These are phyloP conservation scores for Neofusicoccum sp. DNA, from an alignment of 2,329 filamentous ascomycete genomes.

Conservation along the genomic window DNA sequence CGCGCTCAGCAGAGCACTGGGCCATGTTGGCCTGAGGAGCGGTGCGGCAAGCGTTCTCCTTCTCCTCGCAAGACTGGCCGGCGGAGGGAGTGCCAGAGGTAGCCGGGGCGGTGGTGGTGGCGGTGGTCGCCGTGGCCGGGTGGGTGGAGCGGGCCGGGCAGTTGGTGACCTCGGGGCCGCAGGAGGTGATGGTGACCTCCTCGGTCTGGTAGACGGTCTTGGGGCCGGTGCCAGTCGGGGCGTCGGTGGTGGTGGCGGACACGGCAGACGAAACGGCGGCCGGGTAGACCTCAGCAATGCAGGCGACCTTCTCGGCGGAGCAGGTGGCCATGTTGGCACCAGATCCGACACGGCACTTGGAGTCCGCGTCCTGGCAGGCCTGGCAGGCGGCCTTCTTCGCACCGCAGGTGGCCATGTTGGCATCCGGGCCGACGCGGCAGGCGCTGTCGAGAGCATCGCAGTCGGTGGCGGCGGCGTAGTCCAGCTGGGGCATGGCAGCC, in stretches of 20 bases:
- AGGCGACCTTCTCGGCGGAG: constrained; percentile 4
- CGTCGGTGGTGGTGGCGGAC: constrained; percentile 6
- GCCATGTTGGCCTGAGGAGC: constrained; percentile 7
- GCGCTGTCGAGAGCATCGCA: background rate
- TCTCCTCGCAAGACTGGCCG: background rate
- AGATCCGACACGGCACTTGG: constrained; percentile 3
- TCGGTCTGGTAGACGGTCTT: constrained; percentile 22
- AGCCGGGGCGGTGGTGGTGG: background rate
- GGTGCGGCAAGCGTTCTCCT: constrained; percentile 14
- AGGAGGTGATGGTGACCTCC: constrained; percentile 21
- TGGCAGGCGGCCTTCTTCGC: background rate
- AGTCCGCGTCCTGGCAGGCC: background rate
- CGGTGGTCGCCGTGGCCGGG: constrained; percentile 4
- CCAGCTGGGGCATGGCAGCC: background rate
- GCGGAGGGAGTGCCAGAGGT: background rate
- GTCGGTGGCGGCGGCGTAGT: background rate
- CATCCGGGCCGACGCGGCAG: constrained; percentile 4
- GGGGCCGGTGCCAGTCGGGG: background rate
- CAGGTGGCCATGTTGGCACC: constrained; percentile 15
- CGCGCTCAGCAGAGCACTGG: background rate
- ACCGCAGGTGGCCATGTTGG: constrained; percentile 13
- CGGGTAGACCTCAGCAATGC: background rate
- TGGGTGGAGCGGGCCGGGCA: constrained; percentile 24
- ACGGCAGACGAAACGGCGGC: constrained; percentile 1
- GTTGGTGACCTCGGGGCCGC: constrained; percentile 24